A percentile compares a stretch with the other conserved stretches of the same genome.
phyloP scores from a whole-genome alignment of 306 rosid genomes.

The Hippophae rhamnoides region DNA sequence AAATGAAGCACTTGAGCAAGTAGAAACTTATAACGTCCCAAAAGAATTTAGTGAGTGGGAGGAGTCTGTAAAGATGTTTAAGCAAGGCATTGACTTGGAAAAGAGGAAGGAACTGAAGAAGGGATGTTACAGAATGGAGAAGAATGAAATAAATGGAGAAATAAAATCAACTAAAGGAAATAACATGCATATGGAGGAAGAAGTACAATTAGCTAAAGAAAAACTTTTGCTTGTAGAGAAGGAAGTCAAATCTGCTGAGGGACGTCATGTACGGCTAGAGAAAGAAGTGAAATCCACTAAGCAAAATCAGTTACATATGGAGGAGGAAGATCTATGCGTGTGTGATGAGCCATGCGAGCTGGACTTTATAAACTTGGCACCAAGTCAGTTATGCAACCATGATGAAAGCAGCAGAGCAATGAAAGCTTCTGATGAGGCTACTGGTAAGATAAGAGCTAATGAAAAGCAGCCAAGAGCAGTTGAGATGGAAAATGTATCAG shows the following conservation, averaged over 20 bases:
- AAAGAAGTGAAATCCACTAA: too few relatives aligned
- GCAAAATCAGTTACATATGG: too few relatives aligned
- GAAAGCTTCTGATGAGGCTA: conserved; percentile 24
- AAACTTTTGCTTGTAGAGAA: too few relatives aligned
- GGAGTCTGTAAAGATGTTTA: conserved; percentile 20
- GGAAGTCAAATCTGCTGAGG: too few relatives aligned
- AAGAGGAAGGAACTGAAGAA: conserved; percentile 16
- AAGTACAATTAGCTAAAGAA: too few relatives aligned
- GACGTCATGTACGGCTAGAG: too few relatives aligned
- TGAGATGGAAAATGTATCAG: conserved; percentile 20
- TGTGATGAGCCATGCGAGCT: conserved; percentile 21
- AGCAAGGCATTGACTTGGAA: conserved; percentile 21
- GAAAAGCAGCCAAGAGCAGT: conserved; percentile 27
- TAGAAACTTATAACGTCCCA: conserved; percentile 23
- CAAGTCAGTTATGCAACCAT: conserved; percentile 19
- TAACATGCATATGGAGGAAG: conserved; percentile 13
- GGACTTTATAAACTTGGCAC: conserved; percentile 21
- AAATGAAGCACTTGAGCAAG: conserved; percentile 22
- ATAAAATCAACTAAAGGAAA: conserved; percentile 21
- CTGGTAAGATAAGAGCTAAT: conserved; percentile 17
- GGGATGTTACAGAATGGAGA: conserved; percentile 14
- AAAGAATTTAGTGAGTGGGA: conserved; percentile 19
- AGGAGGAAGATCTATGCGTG: background rate
- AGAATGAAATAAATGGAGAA: conserved; percentile 19
- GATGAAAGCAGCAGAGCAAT: conserved; percentile 27